Conservation (phyloP, 768 basidiomycete genomes). For the Pilatotrama ljubarskyi region DNA sequence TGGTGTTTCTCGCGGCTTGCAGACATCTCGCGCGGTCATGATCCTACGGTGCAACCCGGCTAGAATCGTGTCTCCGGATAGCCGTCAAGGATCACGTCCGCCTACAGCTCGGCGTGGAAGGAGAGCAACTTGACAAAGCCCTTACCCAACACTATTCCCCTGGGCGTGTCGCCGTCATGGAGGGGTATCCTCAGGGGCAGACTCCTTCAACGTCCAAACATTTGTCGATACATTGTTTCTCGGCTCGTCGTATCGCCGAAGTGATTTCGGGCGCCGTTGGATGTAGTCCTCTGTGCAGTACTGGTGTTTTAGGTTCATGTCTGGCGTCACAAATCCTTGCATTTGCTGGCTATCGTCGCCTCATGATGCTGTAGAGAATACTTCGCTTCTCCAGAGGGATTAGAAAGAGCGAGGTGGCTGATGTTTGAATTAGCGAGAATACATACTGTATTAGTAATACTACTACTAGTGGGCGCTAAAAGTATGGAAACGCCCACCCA, state of each 20-base stretch:
- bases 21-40: constrained; percentile 27
- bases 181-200: neutral
- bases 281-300: too few relatives aligned
- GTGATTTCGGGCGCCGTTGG: too few relatives aligned
- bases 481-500: too few relatives aligned
- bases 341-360: too few relatives aligned
- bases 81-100: neutral
- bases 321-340: too few relatives aligned
- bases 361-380: too few relatives aligned
- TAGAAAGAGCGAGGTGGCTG: too few relatives aligned
- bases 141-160: constrained; percentile 3
- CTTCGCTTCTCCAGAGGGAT: too few relatives aligned
- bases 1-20: constrained; percentile 29
- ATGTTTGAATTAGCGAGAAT: too few relatives aligned
- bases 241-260: constrained; percentile 2
- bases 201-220: neutral
- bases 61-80: neutral
- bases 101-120: neutral
- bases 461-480: too few relatives aligned
- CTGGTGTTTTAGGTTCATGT: too few relatives aligned
- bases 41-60: constrained; percentile 8
- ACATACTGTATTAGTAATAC: too few relatives aligned
- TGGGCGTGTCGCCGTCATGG: neutral
- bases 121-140: neutral
- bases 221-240: neutral